A percentile compares a stretch with the other conserved stretches of the same genome.
Evolutionary conservation across 2,329 filamentous ascomycete species (phyloP).

Genomic region (Thermoascus crustaceus): DNA sequence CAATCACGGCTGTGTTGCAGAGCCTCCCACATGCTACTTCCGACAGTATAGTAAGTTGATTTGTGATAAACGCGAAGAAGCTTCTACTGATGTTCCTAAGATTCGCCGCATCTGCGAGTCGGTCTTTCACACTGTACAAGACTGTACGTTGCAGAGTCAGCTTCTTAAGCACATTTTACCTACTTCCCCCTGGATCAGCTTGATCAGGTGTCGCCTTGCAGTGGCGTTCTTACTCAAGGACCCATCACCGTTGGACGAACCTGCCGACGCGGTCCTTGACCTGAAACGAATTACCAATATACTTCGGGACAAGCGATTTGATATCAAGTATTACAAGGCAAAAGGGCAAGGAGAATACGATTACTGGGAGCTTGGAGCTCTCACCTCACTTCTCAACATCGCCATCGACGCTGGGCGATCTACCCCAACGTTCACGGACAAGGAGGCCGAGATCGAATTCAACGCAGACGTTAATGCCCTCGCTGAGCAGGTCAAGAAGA

Average conservation of each 20-base stretch:
- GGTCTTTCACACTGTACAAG: slow-evolving; percentile 27
- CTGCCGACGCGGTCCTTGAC: slow-evolving; percentile 19
- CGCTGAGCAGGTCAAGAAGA: slow-evolving; percentile 48
- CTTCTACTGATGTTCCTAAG: slow-evolving; percentile 16
- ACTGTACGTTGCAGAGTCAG: slow-evolving; percentile 31
- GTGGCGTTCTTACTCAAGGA: slow-evolving; percentile 26
- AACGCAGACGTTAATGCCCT: slow-evolving; percentile 65
- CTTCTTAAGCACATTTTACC: slow-evolving; percentile 34
- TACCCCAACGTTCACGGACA: slow-evolving; percentile 22
- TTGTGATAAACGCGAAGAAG: not conserved
- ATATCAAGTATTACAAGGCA: slow-evolving; percentile 20
- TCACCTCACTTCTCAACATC: slow-evolving; percentile 62
- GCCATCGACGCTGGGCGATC: slow-evolving; percentile 59
- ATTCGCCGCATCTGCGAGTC: slow-evolving; percentile 19
- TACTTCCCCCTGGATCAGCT: slow-evolving; percentile 26
- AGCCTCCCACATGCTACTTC: slow-evolving; percentile 13
- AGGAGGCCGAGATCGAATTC: slow-evolving; percentile 45
- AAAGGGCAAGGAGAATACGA: slow-evolving; percentile 35
- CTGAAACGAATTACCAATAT: slow-evolving; percentile 22
- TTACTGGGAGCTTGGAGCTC: slow-evolving; percentile 59
- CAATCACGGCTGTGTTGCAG: slow-evolving; percentile 24
- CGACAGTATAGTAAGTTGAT: slow-evolving; percentile 16
- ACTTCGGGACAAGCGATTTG: slow-evolving; percentile 24
- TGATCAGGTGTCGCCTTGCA: slow-evolving; percentile 34
- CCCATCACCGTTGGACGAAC: slow-evolving; percentile 18